A percentile compares a stretch with the other conserved stretches of the same genome.
These are phyloP conservation scores for Candida corydali DNA, from an alignment of 805 yeast genomes.

Conservation along the genomic window DNA sequence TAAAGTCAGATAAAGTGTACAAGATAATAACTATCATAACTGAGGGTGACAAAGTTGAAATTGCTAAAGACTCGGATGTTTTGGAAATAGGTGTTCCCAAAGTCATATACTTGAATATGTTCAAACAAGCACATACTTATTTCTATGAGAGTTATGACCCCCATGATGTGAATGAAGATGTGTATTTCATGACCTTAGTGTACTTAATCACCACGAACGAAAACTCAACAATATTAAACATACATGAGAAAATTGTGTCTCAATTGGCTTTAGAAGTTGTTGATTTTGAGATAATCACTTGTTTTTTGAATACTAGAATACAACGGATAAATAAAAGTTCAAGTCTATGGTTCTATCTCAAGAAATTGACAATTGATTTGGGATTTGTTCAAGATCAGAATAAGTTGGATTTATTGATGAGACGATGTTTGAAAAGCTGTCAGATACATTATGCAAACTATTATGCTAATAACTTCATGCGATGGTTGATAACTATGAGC, in stretches of 20 bases:
- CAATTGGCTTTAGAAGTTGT: conserved; percentile 8
- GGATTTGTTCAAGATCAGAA: conserved; percentile 8
- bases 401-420: background rate
- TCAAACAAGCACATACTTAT: conserved; percentile 27
- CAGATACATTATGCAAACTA: conserved; percentile 36
- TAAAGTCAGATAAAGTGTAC: conserved; percentile 1
- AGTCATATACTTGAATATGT: conserved; percentile 23
- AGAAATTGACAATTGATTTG: conserved; percentile 17
- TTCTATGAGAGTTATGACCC: conserved; percentile 18
- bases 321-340: conserved; percentile 37
- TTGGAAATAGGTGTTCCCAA: conserved; percentile 33
- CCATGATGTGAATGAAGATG: conserved; percentile 1
- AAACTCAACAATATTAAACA: conserved; percentile 24
- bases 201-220: conserved; percentile 37
- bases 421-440: conserved; percentile 23
- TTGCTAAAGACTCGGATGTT: conserved; percentile 7
- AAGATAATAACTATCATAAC: conserved; percentile 8
- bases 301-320: conserved; percentile 25
- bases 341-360: conserved; percentile 32
- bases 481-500: conserved; percentile 23
- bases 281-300: conserved; percentile 29
- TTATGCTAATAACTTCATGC: conserved; percentile 29
- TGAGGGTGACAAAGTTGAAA: background rate
- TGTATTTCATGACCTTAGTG: conserved; percentile 30
- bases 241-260: conserved; percentile 23